These are phyloP conservation scores for Globisporangium acanthophoron DNA, from an alignment of 352 stramenopile species.

Conservation along the genomic window DNA sequence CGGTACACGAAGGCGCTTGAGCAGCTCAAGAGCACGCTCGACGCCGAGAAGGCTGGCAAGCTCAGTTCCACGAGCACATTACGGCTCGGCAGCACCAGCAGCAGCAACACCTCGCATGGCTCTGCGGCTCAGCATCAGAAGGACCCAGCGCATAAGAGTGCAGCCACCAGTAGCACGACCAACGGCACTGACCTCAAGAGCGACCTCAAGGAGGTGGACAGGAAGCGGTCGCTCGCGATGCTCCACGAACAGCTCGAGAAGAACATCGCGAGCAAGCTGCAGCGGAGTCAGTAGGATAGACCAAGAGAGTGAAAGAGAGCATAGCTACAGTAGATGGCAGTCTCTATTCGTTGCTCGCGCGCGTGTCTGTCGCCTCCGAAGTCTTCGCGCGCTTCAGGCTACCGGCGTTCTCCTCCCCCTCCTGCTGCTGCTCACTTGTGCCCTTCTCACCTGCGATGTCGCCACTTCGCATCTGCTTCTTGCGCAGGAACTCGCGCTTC, in stretches of 20 bases:
- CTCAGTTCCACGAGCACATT: conserved; percentile 42
- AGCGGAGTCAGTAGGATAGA: conserved; percentile 29
- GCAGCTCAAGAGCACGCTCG: conserved; percentile 72
- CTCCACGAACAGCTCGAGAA: conserved; percentile 54
- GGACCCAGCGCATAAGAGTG: neutral
- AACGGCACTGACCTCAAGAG: conserved; percentile 15
- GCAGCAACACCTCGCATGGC: conserved; percentile 3
- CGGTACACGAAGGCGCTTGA: conserved; percentile 66
- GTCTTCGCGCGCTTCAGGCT: neutral
- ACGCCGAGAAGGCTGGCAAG: conserved; percentile 69
- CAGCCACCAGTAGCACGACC: neutral
- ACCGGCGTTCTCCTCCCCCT: neutral
- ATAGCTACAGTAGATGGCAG: too few species aligned
- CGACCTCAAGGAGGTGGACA: conserved; percentile 30
- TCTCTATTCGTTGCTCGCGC: neutral
- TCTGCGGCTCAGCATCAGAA: neutral
- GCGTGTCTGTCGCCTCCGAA: neutral
- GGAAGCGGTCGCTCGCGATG: conserved; percentile 56
- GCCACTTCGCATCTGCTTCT: neutral
- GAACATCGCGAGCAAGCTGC: conserved; percentile 38
- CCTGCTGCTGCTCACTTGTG: too few species aligned
- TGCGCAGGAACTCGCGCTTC: conserved; percentile 1
- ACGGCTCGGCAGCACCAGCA: conserved; percentile 8
- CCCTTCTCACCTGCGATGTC: neutral
- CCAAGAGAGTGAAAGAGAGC: too few species aligned